phyloP scores from a whole-genome alignment of 2,329 filamentous ascomycete species.

The Camillea tinctor region DNA sequence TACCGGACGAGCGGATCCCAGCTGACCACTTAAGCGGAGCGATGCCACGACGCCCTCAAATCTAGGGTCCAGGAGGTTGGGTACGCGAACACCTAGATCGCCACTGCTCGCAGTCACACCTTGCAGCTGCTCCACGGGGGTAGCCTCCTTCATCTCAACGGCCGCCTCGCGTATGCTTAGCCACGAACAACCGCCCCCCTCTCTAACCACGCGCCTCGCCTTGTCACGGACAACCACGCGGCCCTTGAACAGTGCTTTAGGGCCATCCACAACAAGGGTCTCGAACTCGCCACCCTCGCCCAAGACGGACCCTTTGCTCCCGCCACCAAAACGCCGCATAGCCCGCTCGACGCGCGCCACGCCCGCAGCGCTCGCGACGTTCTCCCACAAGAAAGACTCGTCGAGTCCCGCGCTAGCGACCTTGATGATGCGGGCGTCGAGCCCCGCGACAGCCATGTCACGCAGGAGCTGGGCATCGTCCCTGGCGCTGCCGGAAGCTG shows the following conservation, averaged over 20 bases:
- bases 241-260: conserved; percentile 67
- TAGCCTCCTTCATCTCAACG: conserved; percentile 44
- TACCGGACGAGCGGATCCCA: conserved; percentile 5
- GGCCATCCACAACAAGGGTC: conserved; percentile 84
- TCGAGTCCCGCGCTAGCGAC: conserved; percentile 89
- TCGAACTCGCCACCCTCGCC: conserved; percentile 97
- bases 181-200: conserved; percentile 77
- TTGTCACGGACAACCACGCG: conserved; percentile 61
- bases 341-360: conserved; percentile 49
- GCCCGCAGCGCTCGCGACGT: conserved; percentile 62
- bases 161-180: conserved; percentile 60
- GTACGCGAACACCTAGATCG: conserved; percentile 48
- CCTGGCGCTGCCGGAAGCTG: neutral
- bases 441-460: conserved; percentile 75
- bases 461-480: conserved; percentile 62
- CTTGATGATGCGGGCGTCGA: conserved; percentile 92
- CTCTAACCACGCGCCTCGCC: conserved; percentile 53
- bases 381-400: conserved; percentile 75
- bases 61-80: conserved; percentile 63
- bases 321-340: conserved; percentile 65
- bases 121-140: conserved; percentile 2
- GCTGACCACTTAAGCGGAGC: conserved; percentile 1
- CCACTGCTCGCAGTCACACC: conserved; percentile 6
- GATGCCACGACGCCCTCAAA: conserved; percentile 47
- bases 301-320: conserved; percentile 67